A percentile compares a stretch with the other conserved stretches of the same genome.
Evolutionary conservation across 176 grass and related monocot species (phyloP).

Genomic region (maize (Zea mays)): Zm-B73-REFERENCE-NAM-5.0 NC_050105.1:61159001-61159500

Average conservation of each 20-base stretch:
- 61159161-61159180: slow-evolving; percentile 94
- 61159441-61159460: too few relatives aligned
- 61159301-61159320: too few relatives aligned
- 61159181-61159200: slow-evolving; percentile 88
- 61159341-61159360: too few relatives aligned
- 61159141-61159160: slow-evolving; percentile 95
- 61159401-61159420: too few relatives aligned
- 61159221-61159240: slow-evolving; percentile 93
- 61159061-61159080: slow-evolving; percentile 10
- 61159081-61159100: background rate
- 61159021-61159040: slow-evolving; percentile 94
- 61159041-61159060: slow-evolving; percentile 88
- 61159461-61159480: too few relatives aligned
- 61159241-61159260: slow-evolving; percentile 52
- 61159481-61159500: too few relatives aligned
- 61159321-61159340: too few relatives aligned
- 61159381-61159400: too few relatives aligned
- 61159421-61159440: too few relatives aligned
- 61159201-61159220: slow-evolving; percentile 75
- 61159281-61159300: slow-evolving; percentile 27
- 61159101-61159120: background rate
- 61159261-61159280: slow-evolving; percentile 33
- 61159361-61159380: too few relatives aligned
- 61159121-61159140: slow-evolving; percentile 55
- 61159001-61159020: slow-evolving; percentile 60